Conservation (phyloP, 202 grass and related monocot genomes). For the Zizania palustris region DNA sequence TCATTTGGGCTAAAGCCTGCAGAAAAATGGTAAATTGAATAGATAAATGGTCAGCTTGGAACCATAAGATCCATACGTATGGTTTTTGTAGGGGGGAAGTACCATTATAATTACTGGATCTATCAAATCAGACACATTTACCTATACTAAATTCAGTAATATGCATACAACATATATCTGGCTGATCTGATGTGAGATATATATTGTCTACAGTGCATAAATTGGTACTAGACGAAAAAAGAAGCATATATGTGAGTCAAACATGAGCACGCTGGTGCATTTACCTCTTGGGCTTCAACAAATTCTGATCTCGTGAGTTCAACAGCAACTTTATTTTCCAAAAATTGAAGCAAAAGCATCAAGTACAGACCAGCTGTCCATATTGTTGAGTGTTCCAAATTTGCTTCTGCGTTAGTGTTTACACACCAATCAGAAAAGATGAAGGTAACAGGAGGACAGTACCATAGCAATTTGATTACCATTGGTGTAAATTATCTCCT, state of each 20-base stretch:
- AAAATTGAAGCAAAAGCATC: slow-evolving; percentile 93
- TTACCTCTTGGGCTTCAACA: slow-evolving; percentile 97
- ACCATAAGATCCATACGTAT: slow-evolving; percentile 2
- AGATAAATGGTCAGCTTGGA: slow-evolving; percentile 22
- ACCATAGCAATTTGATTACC: slow-evolving; percentile 6
- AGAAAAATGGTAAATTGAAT: slow-evolving; percentile 28
- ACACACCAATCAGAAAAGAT: slow-evolving; percentile 19
- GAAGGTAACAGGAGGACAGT: background rate
- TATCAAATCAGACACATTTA: slow-evolving; percentile 24
- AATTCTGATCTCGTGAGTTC: slow-evolving; percentile 96
- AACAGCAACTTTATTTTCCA: slow-evolving; percentile 92
- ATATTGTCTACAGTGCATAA: slow-evolving; percentile 9
- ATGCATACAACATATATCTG: slow-evolving; percentile 2
- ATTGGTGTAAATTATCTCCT: background rate
- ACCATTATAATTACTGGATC: background rate
- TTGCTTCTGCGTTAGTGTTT: slow-evolving; percentile 58
- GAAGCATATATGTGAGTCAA: slow-evolving; percentile 7
- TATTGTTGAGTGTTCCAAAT: slow-evolving; percentile 88
- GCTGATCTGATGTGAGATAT: background rate
- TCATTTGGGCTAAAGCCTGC: slow-evolving; percentile 90
- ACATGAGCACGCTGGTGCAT: slow-evolving; percentile 10
- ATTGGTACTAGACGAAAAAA: slow-evolving; percentile 3
- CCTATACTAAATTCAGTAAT: slow-evolving; percentile 41
- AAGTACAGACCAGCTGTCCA: slow-evolving; percentile 89
- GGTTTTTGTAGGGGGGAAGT: background rate